Conservation (phyloP, 75 land plant species). For the Pinus albicaulis region DNA sequence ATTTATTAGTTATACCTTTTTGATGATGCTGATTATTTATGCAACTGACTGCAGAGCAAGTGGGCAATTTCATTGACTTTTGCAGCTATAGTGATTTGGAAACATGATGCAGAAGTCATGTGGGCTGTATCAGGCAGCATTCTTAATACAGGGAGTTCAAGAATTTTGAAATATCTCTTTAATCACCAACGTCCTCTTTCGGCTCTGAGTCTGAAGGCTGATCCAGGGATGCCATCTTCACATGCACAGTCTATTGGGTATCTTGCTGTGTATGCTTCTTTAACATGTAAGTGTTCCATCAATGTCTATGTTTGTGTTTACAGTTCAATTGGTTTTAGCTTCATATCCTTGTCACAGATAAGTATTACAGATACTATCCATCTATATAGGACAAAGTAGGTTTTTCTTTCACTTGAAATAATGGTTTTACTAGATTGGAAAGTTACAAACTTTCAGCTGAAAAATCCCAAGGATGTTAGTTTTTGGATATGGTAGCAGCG, state of each 20-base stretch:
- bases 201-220: constrained; percentile 35
- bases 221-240: constrained; percentile 91
- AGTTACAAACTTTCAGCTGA: not conserved
- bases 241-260: constrained; percentile 78
- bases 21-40: not conserved
- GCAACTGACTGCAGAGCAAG: constrained; percentile 39
- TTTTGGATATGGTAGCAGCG: too few species aligned
- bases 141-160: constrained; percentile 27
- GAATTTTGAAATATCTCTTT: constrained; percentile 34
- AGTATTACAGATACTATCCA: not conserved
- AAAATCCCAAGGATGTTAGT: not conserved
- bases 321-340: not conserved
- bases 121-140: constrained; percentile 52
- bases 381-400: not conserved
- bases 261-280: constrained; percentile 26
- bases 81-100: constrained; percentile 32
- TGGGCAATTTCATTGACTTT: constrained; percentile 32
- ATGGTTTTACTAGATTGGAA: constrained; percentile 1
- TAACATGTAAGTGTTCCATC: constrained; percentile 35
- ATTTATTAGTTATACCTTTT: not conserved
- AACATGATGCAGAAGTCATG: constrained; percentile 41
- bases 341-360: not conserved
- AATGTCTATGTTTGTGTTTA: not conserved
- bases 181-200: constrained; percentile 51
- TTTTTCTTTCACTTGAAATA: constrained; percentile 1